Conservation (phyloP, 495 filamentous ascomycete genomes). For the Aspergillus avenaceus region DNA sequence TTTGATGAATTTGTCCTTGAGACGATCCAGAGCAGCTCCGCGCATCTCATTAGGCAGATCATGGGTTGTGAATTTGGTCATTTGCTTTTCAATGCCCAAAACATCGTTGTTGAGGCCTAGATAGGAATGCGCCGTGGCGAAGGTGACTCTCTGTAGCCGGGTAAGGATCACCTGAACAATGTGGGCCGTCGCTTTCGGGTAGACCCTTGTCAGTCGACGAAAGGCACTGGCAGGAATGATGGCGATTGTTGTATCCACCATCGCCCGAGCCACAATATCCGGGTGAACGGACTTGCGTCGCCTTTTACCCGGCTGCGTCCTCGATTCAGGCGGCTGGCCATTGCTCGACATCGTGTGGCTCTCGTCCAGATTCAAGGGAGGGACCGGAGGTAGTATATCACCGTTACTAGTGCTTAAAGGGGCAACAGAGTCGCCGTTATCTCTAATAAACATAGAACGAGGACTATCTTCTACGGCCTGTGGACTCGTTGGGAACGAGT, state of each 20-base stretch:
- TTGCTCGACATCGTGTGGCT: slow-evolving; percentile 22
- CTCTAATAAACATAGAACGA: slow-evolving; percentile 19
- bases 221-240: slow-evolving; percentile 97
- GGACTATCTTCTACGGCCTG: slow-evolving; percentile 34
- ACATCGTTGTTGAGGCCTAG: slow-evolving; percentile 89
- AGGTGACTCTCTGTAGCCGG: slow-evolving; percentile 87
- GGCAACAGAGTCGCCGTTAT: slow-evolving; percentile 14
- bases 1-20: slow-evolving; percentile 89
- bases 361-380: slow-evolving; percentile 69
- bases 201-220: slow-evolving; percentile 86
- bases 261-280: slow-evolving; percentile 94
- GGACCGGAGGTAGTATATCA: slow-evolving; percentile 51
- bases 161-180: slow-evolving; percentile 97
- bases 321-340: slow-evolving; percentile 7
- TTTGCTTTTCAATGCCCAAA: slow-evolving; percentile 81
- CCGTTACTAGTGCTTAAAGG: slow-evolving; percentile 14
- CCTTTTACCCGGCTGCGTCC: slow-evolving; percentile 35
- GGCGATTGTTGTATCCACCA: slow-evolving; percentile 94
- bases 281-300: slow-evolving; percentile 79
- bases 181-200: slow-evolving; percentile 92
- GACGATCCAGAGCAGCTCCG: slow-evolving; percentile 72
- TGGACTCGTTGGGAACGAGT: slow-evolving; percentile 44
- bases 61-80: slow-evolving; percentile 86
- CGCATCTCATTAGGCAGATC: slow-evolving; percentile 90
- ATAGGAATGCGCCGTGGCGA: slow-evolving; percentile 90